A percentile compares a stretch with the other conserved stretches of the same genome.
phyloP scores from a whole-genome alignment of 495 filamentous ascomycete species.

The Penicillium simplicissimum region DNA sequence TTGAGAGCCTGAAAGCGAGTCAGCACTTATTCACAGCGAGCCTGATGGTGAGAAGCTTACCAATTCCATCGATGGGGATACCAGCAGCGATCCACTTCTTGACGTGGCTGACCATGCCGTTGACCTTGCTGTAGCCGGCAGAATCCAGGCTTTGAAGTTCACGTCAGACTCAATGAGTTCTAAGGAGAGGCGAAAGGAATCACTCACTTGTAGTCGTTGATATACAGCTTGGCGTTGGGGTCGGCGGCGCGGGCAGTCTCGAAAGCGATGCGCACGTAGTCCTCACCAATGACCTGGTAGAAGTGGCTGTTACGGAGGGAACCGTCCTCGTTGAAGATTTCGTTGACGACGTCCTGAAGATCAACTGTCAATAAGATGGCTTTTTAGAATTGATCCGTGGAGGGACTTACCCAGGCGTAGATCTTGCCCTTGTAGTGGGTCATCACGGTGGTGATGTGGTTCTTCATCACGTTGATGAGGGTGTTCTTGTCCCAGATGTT shows the following conservation, averaged over 20 bases:
- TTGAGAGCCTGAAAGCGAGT: constrained; percentile 51
- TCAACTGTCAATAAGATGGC: not conserved
- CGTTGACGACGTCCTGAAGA: constrained; percentile 65
- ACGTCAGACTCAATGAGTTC: not conserved
- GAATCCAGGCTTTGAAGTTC: constrained; percentile 35
- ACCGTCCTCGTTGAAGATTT: constrained; percentile 68
- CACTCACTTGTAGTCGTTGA: constrained; percentile 56
- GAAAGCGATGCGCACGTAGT: constrained; percentile 61
- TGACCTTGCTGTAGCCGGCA: constrained; percentile 54
- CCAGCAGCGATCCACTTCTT: constrained; percentile 65
- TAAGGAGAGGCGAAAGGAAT: not conserved
- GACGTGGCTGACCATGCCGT: constrained; percentile 63
- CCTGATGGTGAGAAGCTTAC: constrained; percentile 22
- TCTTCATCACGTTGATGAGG: constrained; percentile 41
- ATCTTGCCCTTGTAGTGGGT: constrained; percentile 55
- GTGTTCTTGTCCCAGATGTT: constrained; percentile 46
- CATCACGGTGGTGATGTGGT: constrained; percentile 53
- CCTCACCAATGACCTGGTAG: constrained; percentile 56
- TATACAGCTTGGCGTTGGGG: constrained; percentile 62
- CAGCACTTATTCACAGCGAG: constrained; percentile 2
- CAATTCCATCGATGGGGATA: constrained; percentile 73
- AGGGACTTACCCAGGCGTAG: constrained; percentile 46
- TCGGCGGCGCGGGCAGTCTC: constrained; percentile 54
- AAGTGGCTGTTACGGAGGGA: constrained; percentile 58
- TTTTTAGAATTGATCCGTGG: not conserved